These are phyloP conservation scores for Globisporangium megalacanthum DNA, from an alignment of 352 stramenopile genomes.

Conservation along the genomic window DNA sequence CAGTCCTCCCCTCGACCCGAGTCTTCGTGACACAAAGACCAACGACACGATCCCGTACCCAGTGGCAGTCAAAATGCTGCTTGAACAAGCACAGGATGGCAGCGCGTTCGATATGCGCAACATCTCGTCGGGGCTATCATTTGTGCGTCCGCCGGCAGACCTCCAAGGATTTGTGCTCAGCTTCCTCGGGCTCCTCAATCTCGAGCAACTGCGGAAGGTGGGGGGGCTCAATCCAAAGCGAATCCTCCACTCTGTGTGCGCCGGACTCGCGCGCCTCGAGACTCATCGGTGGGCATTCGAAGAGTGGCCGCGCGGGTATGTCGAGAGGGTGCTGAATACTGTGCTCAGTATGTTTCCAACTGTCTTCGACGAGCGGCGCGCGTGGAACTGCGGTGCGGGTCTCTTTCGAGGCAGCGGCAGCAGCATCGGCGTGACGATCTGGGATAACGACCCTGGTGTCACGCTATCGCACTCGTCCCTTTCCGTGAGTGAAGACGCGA, in stretches of 20 bases:
- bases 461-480: slow-evolving; percentile 42
- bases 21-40: not conserved
- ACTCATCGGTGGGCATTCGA: slow-evolving; percentile 55
- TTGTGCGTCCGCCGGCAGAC: slow-evolving; percentile 29
- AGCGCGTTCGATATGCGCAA: slow-evolving; percentile 14
- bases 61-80: slow-evolving; percentile 9
- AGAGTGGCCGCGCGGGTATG: slow-evolving; percentile 47
- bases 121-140: slow-evolving; percentile 16
- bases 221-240: slow-evolving; percentile 30
- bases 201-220: slow-evolving; percentile 38
- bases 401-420: slow-evolving; percentile 28
- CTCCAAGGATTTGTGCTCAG: slow-evolving; percentile 54
- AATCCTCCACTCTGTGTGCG: slow-evolving; percentile 44
- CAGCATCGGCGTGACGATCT: slow-evolving; percentile 56
- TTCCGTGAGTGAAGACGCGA: slow-evolving; percentile 26
- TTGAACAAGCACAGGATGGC: slow-evolving; percentile 19
- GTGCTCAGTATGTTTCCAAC: slow-evolving; percentile 50
- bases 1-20: slow-evolving; percentile 21
- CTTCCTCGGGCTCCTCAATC: slow-evolving; percentile 59
- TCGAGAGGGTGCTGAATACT: slow-evolving; percentile 34
- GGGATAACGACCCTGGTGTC: slow-evolving; percentile 72
- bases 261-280: slow-evolving; percentile 45
- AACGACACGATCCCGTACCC: not conserved
- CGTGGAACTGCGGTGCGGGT: slow-evolving; percentile 64
- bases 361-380: slow-evolving; percentile 34